Conservation (phyloP, 139 green algal genomes). For the Monoraphidium neglectum region DNA sequence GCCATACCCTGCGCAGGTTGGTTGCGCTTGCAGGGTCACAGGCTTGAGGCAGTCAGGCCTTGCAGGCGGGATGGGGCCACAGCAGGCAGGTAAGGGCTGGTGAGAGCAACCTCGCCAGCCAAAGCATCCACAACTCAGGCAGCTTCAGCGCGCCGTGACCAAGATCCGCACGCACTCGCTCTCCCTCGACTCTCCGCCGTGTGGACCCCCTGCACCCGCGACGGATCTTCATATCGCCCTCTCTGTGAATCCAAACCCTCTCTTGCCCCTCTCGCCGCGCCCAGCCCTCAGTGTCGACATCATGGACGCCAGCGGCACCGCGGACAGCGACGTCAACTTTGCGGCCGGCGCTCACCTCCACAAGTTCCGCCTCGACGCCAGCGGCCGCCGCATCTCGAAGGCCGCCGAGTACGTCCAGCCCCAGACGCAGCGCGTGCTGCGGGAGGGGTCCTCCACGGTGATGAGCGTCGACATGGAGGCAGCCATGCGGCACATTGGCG, state of each 20-base stretch:
- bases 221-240: too few species aligned
- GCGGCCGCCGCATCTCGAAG: conserved; percentile 9
- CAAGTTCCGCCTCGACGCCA: conserved; percentile 33
- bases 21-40: too few species aligned
- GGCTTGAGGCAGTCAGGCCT: too few species aligned
- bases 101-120: too few species aligned
- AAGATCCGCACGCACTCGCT: too few species aligned
- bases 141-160: too few species aligned
- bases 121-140: too few species aligned
- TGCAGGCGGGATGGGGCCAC: too few species aligned
- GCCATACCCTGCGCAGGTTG: conserved; percentile 72
- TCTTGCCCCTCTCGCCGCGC: background rate
- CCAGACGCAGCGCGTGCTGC: conserved; percentile 44
- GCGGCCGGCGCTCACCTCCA: conserved; percentile 10
- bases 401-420: conserved; percentile 69
- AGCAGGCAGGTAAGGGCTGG: too few species aligned
- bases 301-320: conserved; percentile 45
- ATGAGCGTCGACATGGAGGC: conserved; percentile 49
- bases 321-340: conserved; percentile 22
- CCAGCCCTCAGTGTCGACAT: conserved; percentile 70
- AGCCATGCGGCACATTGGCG: conserved; percentile 55
- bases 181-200: too few species aligned
- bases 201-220: too few species aligned
- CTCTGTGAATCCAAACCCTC: too few species aligned
- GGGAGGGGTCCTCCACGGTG: conserved; percentile 35